Evolutionary conservation across 2,329 filamentous ascomycete species (phyloP).

Genomic region (Pseudogymnoascus sp.): DNA sequence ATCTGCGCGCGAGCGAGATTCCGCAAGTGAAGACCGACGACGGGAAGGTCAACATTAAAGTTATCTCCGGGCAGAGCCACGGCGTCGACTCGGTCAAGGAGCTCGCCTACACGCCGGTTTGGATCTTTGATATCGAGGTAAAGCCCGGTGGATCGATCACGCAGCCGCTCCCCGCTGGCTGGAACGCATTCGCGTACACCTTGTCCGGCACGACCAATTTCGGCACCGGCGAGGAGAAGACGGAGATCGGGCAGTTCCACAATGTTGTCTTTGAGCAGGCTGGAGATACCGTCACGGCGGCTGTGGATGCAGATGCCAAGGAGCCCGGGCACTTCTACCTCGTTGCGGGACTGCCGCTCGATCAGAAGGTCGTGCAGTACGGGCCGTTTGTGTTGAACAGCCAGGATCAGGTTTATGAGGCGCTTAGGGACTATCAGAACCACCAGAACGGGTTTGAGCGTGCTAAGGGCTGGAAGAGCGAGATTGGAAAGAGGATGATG

Average conservation of each 20-base stretch:
- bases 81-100: slow-evolving; percentile 83
- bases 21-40: slow-evolving; percentile 63
- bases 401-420: slow-evolving; percentile 65
- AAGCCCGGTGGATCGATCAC: slow-evolving; percentile 68
- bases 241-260: slow-evolving; percentile 61
- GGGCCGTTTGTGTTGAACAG: slow-evolving; percentile 74
- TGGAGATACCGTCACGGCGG: slow-evolving; percentile 67
- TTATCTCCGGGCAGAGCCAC: slow-evolving; percentile 79
- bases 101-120: slow-evolving; percentile 93
- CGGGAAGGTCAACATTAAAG: slow-evolving; percentile 70
- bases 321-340: slow-evolving; percentile 48
- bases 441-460: slow-evolving; percentile 72
- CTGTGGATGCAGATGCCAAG: slow-evolving; percentile 57
- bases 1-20: slow-evolving; percentile 71
- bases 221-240: slow-evolving; percentile 42
- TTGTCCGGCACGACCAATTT: slow-evolving; percentile 65
- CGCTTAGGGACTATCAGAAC: slow-evolving; percentile 66
- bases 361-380: slow-evolving; percentile 76
- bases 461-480: slow-evolving; percentile 69
- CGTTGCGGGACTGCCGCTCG: slow-evolving; percentile 69
- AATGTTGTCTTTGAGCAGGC: slow-evolving; percentile 80
- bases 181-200: slow-evolving; percentile 86
- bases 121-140: slow-evolving; percentile 79
- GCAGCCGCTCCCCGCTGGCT: slow-evolving; percentile 68
- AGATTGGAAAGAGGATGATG: slow-evolving; percentile 74